Base-by-base conservation (phyloP, 2,329 filamentous ascomycete species). In the Dactylellina cionopaga region DNA sequence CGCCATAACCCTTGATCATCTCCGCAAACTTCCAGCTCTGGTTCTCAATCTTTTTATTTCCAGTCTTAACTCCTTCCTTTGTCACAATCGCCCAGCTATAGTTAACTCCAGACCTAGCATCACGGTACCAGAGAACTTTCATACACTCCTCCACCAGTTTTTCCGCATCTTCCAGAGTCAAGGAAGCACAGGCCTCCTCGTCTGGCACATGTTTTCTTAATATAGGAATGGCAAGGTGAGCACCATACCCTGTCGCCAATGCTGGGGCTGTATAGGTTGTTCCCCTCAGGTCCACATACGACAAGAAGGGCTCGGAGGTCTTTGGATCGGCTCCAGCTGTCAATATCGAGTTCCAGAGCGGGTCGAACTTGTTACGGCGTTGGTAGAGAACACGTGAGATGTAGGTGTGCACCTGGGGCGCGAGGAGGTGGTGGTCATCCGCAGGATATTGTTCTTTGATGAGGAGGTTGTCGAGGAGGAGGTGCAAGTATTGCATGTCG, bases 91-190 rank as follows among this genome's bases (percentile, higher is more conserved):
- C 94, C 80, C 98, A 89, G 75, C 91, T 95, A 84, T 97, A 99
- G 77, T 87, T 86, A 82, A 97, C 92, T 82, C 95, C 83, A 83
- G 91, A 96, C 81, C 95, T 89, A 44, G 95, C 95, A 82, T 99
- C 95, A 78, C 95, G 88, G 85, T 99, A 99, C 84, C 91, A 99
- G 73, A 99, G 85, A 58, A 98, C 94, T 87, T 98, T 98, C 91
- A 99, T 93, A 82, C 92, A 96, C 83, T 96, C 91, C 84, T 90
- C 90, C 79, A 99, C 83, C 39, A 92, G 86, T 68, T 89, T 84
- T 73, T 97, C 84, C 51, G 95, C 95, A 80, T 91, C 82, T 78
- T 97, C 93, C 80, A 88, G 86, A 39, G 84, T 88, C 75, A 98
- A 84, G 71, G 87, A 84, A 77, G 87, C 84, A 31, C 90, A 88